These are phyloP conservation scores for Loxodes magnus DNA, from an alignment of 73 alveolate genomes.

Conservation along the genomic window DNA sequence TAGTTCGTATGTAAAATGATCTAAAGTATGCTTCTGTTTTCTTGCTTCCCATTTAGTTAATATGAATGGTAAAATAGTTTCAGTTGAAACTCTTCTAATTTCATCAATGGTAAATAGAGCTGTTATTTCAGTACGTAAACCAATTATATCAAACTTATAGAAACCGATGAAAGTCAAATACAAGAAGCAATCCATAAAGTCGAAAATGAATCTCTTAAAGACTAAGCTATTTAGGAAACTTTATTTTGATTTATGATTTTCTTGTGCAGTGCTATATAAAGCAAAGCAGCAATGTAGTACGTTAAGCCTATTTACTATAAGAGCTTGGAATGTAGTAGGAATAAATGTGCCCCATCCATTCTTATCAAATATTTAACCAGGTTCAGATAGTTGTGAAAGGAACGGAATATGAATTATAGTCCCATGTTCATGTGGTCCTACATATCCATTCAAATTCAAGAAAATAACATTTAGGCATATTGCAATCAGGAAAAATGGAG, in stretches of 20 bases:
- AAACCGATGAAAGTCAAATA: slow-evolving; percentile 36
- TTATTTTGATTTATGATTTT: slow-evolving; percentile 36
- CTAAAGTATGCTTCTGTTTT: no score
- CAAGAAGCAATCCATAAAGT: slow-evolving; percentile 34
- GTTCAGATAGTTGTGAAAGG: slow-evolving; percentile 17
- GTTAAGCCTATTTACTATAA: slow-evolving; percentile 5
- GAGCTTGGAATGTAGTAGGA: slow-evolving; percentile 25
- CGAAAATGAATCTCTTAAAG: slow-evolving; percentile 33
- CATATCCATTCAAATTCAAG: slow-evolving; percentile 26
- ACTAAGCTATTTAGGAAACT: slow-evolving; percentile 20
- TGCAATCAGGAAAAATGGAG: slow-evolving; percentile 18
- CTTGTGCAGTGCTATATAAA: slow-evolving; percentile 22
- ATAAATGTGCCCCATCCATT: slow-evolving; percentile 13
- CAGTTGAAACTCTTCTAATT: slow-evolving; percentile 32
- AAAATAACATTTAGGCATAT: slow-evolving; percentile 16
- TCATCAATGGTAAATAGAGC: slow-evolving; percentile 34
- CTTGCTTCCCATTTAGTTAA: slow-evolving; percentile 15
- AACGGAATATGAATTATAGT: slow-evolving; percentile 21
- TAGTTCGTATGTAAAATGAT: no score
- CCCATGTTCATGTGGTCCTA: slow-evolving; percentile 6
- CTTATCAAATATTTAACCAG: slow-evolving; percentile 34
- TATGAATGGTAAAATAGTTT: slow-evolving; percentile 25
- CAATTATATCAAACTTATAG: slow-evolving; percentile 16
- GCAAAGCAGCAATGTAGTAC: slow-evolving; percentile 24
- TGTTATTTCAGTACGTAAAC: slow-evolving; percentile 19